phyloP scores from a whole-genome alignment of 139 green algal species.

The Helicosporidium sp. region DNA sequence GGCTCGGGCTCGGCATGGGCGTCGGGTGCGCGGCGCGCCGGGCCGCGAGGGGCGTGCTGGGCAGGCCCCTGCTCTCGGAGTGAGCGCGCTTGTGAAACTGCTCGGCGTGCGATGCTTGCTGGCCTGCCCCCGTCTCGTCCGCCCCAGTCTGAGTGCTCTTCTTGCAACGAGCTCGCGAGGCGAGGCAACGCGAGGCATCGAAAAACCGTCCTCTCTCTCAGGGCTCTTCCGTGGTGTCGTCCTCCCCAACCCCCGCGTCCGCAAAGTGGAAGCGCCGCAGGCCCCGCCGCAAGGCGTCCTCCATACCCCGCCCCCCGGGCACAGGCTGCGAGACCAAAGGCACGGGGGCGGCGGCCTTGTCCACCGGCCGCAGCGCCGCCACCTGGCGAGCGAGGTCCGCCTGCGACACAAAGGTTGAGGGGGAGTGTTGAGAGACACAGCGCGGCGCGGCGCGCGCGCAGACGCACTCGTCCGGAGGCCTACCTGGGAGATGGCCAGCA shows the following conservation, averaged over 20 bases:
- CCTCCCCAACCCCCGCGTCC: conserved; percentile 7
- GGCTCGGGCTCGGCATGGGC: conserved; percentile 1
- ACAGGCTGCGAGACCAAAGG: too few species aligned
- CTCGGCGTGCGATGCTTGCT: not conserved
- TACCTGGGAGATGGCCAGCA: too few species aligned
- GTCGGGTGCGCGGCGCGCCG: not conserved
- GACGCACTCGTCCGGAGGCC: too few species aligned
- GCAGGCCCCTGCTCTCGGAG: conserved; percentile 2
- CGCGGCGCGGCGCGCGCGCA: not conserved
- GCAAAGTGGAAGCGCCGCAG: conserved; percentile 27
- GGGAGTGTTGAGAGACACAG: too few species aligned
- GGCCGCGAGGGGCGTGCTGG: not conserved
- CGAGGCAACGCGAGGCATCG: too few species aligned
- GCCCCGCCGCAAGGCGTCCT: conserved; percentile 20
- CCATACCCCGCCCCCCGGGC: conserved; percentile 9
- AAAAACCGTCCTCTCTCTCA: too few species aligned
- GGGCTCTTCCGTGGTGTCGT: not conserved
- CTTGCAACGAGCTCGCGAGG: too few species aligned
- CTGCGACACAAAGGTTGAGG: too few species aligned
- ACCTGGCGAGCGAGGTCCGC: conserved; percentile 22
- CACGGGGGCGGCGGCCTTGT: not conserved
- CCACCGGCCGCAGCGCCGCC: conserved; percentile 22
- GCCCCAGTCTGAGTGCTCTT: too few species aligned
- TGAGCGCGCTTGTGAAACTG: too few species aligned
- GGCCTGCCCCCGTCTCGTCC: too few species aligned